Evolutionary conservation across 2,329 filamentous ascomycete genomes (phyloP).

Genomic region (Colletotrichum chrysophilum): DNA sequence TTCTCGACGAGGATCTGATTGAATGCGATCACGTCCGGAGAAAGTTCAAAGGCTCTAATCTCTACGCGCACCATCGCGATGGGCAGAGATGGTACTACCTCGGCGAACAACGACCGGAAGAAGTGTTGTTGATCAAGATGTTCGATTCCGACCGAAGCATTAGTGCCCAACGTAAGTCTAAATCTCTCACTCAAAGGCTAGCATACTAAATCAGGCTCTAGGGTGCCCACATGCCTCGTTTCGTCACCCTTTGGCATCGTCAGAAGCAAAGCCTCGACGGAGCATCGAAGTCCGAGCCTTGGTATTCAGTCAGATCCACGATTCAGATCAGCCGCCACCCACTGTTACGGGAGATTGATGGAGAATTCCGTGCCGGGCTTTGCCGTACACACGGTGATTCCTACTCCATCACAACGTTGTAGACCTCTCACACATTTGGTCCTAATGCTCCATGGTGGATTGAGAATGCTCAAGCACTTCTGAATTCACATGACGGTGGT

Average conservation of each 20-base stretch:
- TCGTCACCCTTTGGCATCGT: too few relatives aligned
- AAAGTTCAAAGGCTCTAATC: background rate
- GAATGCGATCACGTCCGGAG: background rate
- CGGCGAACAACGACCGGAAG: conserved; percentile 52
- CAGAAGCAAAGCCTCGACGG: too few relatives aligned
- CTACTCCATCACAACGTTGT: too few relatives aligned
- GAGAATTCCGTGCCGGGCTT: rapidly evolving
- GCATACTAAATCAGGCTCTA: background rate
- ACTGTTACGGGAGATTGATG: too few relatives aligned
- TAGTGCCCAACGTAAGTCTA: background rate
- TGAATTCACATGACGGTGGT: too few relatives aligned
- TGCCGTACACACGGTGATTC: too few relatives aligned
- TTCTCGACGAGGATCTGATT: background rate
- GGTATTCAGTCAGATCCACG: too few relatives aligned
- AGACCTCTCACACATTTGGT: too few relatives aligned
- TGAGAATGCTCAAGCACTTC: too few relatives aligned
- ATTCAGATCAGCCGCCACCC: rapidly evolving
- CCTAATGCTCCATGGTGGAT: rapidly evolving
- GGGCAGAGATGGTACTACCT: conserved; percentile 58
- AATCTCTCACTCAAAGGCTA: background rate
- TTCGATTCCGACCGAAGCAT: conserved; percentile 53
- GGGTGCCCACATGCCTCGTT: conserved; percentile 47
- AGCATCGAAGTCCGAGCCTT: too few relatives aligned
- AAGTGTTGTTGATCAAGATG: conserved; percentile 65
- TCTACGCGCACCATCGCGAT: background rate